These are phyloP conservation scores for Talaromyces atroroseus DNA, from an alignment of 2,329 filamentous ascomycete genomes.

Conservation along the genomic window DNA sequence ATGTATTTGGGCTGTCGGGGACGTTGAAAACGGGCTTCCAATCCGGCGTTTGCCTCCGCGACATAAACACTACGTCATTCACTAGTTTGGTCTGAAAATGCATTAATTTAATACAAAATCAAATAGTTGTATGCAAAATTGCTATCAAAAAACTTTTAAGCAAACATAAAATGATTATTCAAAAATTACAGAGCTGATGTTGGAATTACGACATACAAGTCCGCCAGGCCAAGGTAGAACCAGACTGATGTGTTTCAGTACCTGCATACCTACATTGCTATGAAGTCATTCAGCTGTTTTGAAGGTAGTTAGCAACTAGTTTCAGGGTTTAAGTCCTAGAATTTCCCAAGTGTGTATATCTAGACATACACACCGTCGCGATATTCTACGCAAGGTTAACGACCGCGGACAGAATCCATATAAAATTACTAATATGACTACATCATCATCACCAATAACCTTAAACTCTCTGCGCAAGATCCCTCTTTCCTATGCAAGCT, in stretches of 20 bases:
- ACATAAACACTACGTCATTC: background rate
- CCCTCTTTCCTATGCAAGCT: constrained; percentile 38
- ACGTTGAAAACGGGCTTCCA: background rate
- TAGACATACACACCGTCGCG: background rate
- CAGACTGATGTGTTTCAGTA: too few relatives aligned
- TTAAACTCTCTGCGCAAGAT: constrained; percentile 22
- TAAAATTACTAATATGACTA: constrained; percentile 8
- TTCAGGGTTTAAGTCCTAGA: too few relatives aligned
- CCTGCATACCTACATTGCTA: too few relatives aligned
- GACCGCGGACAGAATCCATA: background rate
- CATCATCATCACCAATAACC: background rate
- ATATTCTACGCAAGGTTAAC: background rate
- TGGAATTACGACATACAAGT: constrained; percentile 3
- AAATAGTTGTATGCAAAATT: background rate
- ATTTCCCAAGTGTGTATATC: too few relatives aligned
- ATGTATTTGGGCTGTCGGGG: background rate
- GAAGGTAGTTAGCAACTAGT: too few relatives aligned
- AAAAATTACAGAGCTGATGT: too few relatives aligned
- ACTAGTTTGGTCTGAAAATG: background rate
- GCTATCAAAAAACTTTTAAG: background rate
- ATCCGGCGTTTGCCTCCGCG: background rate
- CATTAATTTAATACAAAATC: background rate
- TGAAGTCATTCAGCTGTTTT: too few relatives aligned
- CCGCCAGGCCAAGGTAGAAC: background rate
- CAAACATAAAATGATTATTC: background rate